Evolutionary conservation across 78 protist species (phyloP).

Genomic region (Dictyostelium capitatum): DNA sequence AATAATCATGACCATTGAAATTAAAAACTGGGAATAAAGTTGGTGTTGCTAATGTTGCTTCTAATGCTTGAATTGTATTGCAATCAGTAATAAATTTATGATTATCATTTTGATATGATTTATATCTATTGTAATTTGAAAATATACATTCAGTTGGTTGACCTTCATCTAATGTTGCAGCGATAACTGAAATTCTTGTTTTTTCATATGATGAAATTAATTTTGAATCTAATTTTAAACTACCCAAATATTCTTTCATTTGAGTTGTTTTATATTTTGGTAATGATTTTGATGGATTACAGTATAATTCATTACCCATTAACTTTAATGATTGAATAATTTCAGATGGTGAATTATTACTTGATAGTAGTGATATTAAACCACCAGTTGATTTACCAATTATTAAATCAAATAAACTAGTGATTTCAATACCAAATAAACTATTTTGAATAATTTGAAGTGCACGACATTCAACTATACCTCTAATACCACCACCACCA

Average conservation of each 20-base stretch:
- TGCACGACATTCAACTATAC: conserved; percentile 16
- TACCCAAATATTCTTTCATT: too few species aligned
- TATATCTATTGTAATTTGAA: neutral
- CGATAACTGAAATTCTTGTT: neutral
- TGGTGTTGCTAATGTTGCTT: neutral
- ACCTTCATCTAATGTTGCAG: neutral
- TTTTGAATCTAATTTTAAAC: too few species aligned
- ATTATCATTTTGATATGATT: too few species aligned
- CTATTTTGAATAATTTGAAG: neutral
- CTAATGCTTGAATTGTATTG: neutral
- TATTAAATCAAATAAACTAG: conserved; percentile 2
- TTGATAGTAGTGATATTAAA: neutral
- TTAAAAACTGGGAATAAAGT: conserved; percentile 2
- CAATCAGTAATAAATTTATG: neutral
- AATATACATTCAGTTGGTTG: neutral
- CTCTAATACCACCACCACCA: conserved; percentile 64
- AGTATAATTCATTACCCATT: neutral
- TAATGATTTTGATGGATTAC: neutral
- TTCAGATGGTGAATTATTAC: neutral
- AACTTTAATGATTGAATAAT: too few species aligned
- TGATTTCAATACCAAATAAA: neutral
- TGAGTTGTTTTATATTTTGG: neutral
- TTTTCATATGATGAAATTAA: neutral
- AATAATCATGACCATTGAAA: neutral
- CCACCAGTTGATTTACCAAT: conserved; percentile 29